Evolutionary conservation across 2,329 filamentous ascomycete species (phyloP), one percentile per base, ranked within the genome.

Genomic region (Ambrosiella cleistominuta): DNA sequence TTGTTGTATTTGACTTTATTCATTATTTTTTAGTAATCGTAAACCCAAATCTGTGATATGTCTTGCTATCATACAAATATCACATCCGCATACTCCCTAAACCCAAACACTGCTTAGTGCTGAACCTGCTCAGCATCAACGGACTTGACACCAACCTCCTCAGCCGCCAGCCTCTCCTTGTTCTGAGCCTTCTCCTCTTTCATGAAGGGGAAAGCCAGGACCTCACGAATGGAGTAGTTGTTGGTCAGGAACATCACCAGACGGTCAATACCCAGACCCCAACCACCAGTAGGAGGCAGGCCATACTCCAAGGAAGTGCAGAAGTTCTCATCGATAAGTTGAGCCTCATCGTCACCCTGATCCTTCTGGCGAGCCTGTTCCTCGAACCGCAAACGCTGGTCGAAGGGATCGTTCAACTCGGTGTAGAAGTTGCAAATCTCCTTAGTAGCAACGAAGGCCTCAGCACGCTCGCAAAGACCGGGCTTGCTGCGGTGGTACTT

Each of bases 171-270:
- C 68, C 74, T 75, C 68, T 77, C 76, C 68, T 74, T 74, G 63
- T 71, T 70, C 61, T 70, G 68, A 42, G 45, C 58, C 58, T 68
- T 76, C 66, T 91, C 86, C 55, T 91, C 86, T 81, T 95, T 95
- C 88, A 98, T 95, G 74, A 96, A 91, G 9, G 93, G 93, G 81
- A 98, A 98, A 7, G 91, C 83, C 62, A 97, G 74, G 2, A 97
- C 91, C 72, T 98, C 93, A 72, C 93, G 90, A 70, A 98, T 98
- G 65, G 81, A 87, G 75, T 95, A 71, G 74, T 95, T 87, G 72
- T 97, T 82, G 54, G 91, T 95, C 70, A 97, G 74, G 79, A 95
- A 95, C 89, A 95, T 95, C 70, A 89, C 86, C 70, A 95, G 74
- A 61, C 91, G 83, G 74, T 97, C 90, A 64, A 95, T 93, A 63